Evolutionary conservation across 1,284 basidiomycete species (phyloP).

Genomic region (Cutaneotrichosporon sp.): DNA sequence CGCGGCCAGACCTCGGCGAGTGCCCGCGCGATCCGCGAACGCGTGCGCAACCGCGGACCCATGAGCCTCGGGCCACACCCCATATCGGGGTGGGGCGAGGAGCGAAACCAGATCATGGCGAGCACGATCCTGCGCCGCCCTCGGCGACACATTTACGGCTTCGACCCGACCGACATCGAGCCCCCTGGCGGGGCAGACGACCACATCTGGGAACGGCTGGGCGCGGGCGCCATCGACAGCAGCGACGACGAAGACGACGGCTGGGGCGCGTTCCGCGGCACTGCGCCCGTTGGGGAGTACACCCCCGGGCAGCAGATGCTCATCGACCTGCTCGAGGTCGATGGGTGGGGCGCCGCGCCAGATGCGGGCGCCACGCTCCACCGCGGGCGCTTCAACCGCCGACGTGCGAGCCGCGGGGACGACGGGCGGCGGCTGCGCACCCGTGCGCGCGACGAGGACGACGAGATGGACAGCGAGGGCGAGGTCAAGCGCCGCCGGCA

Average conservation of each 20-base stretch:
- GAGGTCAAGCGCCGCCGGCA: conserved; percentile 2
- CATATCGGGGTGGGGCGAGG: background rate
- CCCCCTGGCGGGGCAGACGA: conserved; percentile 19
- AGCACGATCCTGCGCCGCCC: conserved; percentile 18
- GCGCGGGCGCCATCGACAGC: conserved; percentile 71
- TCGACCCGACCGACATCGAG: conserved; percentile 21
- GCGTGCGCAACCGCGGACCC: background rate
- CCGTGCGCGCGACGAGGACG: conserved; percentile 3
- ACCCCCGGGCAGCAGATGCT: background rate
- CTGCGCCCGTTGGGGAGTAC: background rate
- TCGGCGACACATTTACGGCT: conserved; percentile 11
- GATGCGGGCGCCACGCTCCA: conserved; percentile 19
- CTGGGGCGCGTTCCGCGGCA: conserved; percentile 18
- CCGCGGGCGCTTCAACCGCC: conserved; percentile 25
- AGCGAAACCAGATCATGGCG: conserved; percentile 21
- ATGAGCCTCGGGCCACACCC: background rate
- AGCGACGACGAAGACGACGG: conserved; percentile 36
- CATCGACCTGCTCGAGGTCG: conserved; percentile 14
- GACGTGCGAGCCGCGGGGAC: conserved; percentile 12
- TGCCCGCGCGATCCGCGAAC: conserved; percentile 11
- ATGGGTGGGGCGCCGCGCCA: conserved; percentile 19
- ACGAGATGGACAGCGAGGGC: conserved; percentile 1
- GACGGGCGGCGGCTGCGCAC: background rate
- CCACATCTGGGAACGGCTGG: conserved; percentile 63
- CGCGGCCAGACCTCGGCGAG: conserved; percentile 3